Conservation (phyloP, 2,329 filamentous ascomycete genomes). For the Fusarium austroafricanum region DNA sequence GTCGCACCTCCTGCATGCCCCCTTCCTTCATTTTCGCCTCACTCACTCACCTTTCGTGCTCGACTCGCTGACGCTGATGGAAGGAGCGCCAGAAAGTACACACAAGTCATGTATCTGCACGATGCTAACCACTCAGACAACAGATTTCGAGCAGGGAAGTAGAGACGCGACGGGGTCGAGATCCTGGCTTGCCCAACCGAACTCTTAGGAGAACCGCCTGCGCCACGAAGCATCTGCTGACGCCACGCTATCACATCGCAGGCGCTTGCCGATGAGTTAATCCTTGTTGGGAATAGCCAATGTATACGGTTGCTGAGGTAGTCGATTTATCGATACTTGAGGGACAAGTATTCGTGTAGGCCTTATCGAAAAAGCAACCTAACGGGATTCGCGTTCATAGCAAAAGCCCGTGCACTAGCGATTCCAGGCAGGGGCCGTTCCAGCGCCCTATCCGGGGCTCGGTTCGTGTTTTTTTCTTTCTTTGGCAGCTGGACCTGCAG, state of each 20-base stretch:
- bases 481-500: constrained; percentile 16
- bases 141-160: constrained; percentile 17
- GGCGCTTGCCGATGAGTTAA: constrained; percentile 30
- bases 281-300: constrained; percentile 31
- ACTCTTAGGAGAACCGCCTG: constrained; percentile 20
- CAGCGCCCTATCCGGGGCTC: constrained; percentile 30
- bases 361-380: neutral
- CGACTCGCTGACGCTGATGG: constrained; percentile 20
- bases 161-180: constrained; percentile 11
- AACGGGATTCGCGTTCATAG: constrained; percentile 9
- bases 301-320: constrained; percentile 2
- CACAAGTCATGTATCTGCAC: constrained; percentile 20
- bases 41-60: constrained; percentile 18
- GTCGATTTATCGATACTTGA: constrained; percentile 28
- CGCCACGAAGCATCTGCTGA: constrained; percentile 32
- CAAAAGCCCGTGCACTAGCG: constrained; percentile 28
- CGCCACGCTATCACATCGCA: constrained; percentile 37
- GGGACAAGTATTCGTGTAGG: constrained; percentile 17
- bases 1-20: constrained; percentile 13
- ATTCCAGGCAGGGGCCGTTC: constrained; percentile 37
- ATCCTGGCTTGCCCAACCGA: constrained; percentile 26
- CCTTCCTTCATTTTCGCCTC: constrained; percentile 23
- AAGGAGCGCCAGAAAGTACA: constrained; percentile 28
- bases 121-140: constrained; percentile 15
- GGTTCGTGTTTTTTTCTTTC: neutral